Evolutionary conservation across 208 protist genomes (phyloP).

Genomic region (Balamuthia mandrillaris): DNA sequence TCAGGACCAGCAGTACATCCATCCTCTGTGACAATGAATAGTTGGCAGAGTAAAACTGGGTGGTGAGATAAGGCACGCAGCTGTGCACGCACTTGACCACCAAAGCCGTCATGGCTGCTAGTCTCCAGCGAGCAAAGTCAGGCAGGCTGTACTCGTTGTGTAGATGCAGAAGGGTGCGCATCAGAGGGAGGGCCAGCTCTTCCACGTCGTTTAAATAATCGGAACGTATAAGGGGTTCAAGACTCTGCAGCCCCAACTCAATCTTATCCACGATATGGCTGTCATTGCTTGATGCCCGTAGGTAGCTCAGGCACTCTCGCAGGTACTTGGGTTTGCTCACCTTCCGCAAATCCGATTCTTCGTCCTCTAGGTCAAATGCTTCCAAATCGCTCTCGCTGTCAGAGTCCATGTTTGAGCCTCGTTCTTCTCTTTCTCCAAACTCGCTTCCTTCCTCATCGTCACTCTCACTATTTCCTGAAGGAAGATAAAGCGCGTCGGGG

Average conservation of each 20-base stretch:
- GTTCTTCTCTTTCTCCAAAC: background rate
- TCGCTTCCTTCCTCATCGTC: background rate
- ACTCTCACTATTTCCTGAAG: background rate
- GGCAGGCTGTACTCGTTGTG: background rate
- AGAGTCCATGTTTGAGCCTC: background rate
- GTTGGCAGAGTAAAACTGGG: conserved; percentile 10
- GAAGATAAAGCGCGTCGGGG: background rate
- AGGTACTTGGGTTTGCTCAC: conserved; percentile 3
- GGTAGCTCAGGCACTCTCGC: no score
- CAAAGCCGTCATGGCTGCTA: conserved; percentile 2
- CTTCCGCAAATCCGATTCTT: background rate
- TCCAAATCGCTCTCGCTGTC: background rate
- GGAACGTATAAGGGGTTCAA: no score
- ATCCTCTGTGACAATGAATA: background rate
- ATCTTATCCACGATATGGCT: no score
- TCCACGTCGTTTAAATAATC: background rate
- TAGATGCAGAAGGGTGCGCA: conserved; percentile 11
- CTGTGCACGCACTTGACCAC: background rate
- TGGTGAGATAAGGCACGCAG: background rate
- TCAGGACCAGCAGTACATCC: conserved; percentile 4
- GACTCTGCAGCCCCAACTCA: no score
- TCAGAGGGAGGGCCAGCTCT: background rate
- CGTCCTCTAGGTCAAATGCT: background rate
- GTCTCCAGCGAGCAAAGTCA: background rate
- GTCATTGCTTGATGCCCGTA: no score